Percentiles rank a stretch among this genome's conserved stretches.
These are phyloP conservation scores for Hypoxylon perforatum DNA, from an alignment of 495 filamentous ascomycete genomes.

Conservation along the genomic window DNA sequence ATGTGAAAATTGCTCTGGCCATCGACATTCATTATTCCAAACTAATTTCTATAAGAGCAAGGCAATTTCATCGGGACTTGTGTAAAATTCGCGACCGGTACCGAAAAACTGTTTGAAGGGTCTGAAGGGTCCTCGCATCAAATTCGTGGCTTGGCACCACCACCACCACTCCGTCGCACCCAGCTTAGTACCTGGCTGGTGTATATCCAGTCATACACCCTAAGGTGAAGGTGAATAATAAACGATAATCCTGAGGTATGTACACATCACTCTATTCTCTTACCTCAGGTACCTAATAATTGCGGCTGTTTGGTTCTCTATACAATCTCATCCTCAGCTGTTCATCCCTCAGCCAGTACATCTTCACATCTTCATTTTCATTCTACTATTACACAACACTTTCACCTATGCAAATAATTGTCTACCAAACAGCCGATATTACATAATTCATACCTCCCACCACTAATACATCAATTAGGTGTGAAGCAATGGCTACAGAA, in stretches of 20 bases:
- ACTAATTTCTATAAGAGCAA: neutral
- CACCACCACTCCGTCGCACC: neutral
- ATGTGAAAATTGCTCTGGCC: neutral
- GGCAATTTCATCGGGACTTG: neutral
- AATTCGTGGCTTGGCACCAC: neutral
- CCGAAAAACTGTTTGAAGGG: neutral
- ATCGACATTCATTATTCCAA: neutral
- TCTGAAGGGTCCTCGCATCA: neutral
- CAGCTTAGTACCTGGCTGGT: too few species aligned
- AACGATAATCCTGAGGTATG: too few species aligned
- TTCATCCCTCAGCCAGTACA: too few species aligned
- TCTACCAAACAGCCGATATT: neutral
- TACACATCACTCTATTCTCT: too few species aligned
- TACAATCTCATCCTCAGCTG: too few species aligned
- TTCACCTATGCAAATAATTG: neutral
- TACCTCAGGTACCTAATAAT: too few species aligned
- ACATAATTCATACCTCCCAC: neutral
- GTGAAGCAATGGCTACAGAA: slow-evolving; percentile 26
- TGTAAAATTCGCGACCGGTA: neutral
- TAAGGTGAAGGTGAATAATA: too few species aligned
- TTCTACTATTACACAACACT: too few species aligned
- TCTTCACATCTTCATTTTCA: too few species aligned
- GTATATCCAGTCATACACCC: too few species aligned
- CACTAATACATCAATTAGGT: slow-evolving; percentile 15
- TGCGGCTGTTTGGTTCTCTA: too few species aligned